Evolutionary conservation across 495 filamentous ascomycete genomes (phyloP).

Genomic region (Trichoderma reesei): DNA sequence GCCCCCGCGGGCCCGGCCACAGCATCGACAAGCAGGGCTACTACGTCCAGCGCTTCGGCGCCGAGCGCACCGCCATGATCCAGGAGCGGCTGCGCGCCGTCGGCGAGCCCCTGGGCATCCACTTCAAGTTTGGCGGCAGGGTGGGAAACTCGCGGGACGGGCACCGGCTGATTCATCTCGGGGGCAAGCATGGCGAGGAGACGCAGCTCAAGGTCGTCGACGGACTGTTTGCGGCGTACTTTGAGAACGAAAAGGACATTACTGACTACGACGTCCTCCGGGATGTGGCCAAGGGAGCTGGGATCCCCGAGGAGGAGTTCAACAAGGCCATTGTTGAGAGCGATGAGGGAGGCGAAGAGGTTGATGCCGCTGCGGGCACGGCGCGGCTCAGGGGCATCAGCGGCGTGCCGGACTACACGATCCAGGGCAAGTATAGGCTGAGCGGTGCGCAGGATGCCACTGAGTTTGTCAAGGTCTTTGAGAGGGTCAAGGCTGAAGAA

Average conservation of each 20-base stretch:
- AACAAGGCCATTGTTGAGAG: background rate
- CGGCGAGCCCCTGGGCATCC: conserved; percentile 57
- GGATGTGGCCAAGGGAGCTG: background rate
- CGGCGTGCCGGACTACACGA: conserved; percentile 2
- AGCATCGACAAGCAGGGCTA: conserved; percentile 16
- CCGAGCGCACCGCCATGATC: conserved; percentile 45
- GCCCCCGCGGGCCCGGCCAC: conserved; percentile 32
- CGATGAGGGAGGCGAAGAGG: background rate
- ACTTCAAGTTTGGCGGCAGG: conserved; percentile 61
- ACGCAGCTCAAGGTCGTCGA: conserved; percentile 42
- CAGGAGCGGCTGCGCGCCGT: conserved; percentile 45
- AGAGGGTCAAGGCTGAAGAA: background rate
- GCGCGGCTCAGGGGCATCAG: background rate
- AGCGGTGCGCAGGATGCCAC: background rate
- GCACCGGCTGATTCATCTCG: conserved; percentile 65
- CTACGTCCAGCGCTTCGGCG: conserved; percentile 28
- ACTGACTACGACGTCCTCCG: conserved; percentile 41
- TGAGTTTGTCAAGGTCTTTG: conserved; percentile 4
- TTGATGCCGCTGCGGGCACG: background rate
- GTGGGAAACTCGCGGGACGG: conserved; percentile 72
- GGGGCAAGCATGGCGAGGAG: conserved; percentile 52
- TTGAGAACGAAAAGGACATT: conserved; percentile 70
- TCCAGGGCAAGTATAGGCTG: background rate
- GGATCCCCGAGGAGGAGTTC: background rate
- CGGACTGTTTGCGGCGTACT: conserved; percentile 62